These are phyloP conservation scores for Sugiyamaella qingdaonensis DNA, from an alignment of 805 yeast species.

Conservation along the genomic window DNA sequence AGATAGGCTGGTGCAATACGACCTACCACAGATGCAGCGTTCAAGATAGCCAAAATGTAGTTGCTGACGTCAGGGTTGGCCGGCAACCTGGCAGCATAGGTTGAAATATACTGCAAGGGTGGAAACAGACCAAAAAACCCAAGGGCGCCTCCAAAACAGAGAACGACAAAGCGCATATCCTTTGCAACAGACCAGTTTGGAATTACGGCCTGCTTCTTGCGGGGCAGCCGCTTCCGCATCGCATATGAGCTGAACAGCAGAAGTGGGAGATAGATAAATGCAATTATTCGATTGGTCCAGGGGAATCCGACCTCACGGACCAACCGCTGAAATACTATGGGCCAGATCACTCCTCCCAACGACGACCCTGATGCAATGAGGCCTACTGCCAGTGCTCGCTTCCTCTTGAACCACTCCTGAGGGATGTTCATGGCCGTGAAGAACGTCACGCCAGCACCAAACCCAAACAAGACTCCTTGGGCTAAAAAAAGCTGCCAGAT, in stretches of 20 bases:
- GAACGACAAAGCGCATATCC: slow-evolving; percentile 21
- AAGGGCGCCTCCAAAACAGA: slow-evolving; percentile 17
- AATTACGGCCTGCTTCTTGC: slow-evolving; percentile 7
- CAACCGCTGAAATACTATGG: slow-evolving; percentile 41
- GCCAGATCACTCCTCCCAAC: slow-evolving; percentile 48
- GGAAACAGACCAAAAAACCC: slow-evolving; percentile 29
- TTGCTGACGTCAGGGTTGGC: slow-evolving; percentile 19
- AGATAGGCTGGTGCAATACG: slow-evolving; percentile 44
- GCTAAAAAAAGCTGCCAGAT: slow-evolving; percentile 51
- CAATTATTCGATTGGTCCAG: slow-evolving; percentile 51
- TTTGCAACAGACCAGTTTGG: slow-evolving; percentile 25
- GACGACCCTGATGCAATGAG: slow-evolving; percentile 47
- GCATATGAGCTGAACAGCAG: slow-evolving; percentile 6
- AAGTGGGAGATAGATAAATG: slow-evolving; percentile 32
- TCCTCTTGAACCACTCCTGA: slow-evolving; percentile 47
- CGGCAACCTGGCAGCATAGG: slow-evolving; percentile 24
- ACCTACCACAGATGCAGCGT: slow-evolving; percentile 41
- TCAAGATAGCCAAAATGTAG: slow-evolving; percentile 30
- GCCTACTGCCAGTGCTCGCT: slow-evolving; percentile 46
- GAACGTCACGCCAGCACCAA: slow-evolving; percentile 44
- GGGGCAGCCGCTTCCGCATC: slow-evolving; percentile 10
- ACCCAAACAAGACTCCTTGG: slow-evolving; percentile 49
- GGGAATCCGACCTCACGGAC: slow-evolving; percentile 45
- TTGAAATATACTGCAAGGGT: slow-evolving; percentile 30
- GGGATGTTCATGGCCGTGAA: slow-evolving; percentile 43